A percentile compares a stretch with the other conserved stretches of the same genome.
These are phyloP conservation scores for Thymus quinquecostatus DNA, from an alignment of 257 asterid species.

Conservation along the genomic window DNA sequence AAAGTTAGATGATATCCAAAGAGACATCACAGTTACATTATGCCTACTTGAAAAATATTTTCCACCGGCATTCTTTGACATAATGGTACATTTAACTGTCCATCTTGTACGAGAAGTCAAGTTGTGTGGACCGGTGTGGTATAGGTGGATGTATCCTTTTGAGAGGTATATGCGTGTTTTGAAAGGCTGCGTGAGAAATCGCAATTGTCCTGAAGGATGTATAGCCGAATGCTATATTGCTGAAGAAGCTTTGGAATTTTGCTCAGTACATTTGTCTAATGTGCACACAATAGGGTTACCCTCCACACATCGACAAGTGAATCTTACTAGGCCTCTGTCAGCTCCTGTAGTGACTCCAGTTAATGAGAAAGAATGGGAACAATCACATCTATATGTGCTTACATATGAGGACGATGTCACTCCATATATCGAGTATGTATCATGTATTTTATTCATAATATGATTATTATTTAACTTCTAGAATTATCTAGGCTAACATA, in stretches of 20 bases:
- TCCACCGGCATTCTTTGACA: no score
- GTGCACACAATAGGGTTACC: not conserved
- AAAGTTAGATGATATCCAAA: no score
- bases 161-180: not conserved
- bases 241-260: not conserved
- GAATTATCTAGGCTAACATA: no score
- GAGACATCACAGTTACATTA: no score
- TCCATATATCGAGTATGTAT: not conserved
- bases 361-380: not conserved
- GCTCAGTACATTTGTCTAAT: not conserved
- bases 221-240: not conserved
- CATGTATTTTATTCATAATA: not conserved
- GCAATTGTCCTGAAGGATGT: not conserved
- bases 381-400: not conserved
- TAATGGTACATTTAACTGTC: no score
- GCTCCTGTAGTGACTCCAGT: not conserved
- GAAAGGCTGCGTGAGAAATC: not conserved
- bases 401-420: not conserved
- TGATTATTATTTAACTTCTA: not conserved
- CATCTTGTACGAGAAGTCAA: no score
- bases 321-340: not conserved
- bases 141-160: slow-evolving; percentile 14
- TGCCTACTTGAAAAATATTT: no score
- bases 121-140: not conserved
- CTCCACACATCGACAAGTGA: not conserved